A percentile compares a stretch with the other conserved stretches of the same genome.
phyloP scores from a whole-genome alignment of 129 eudicot species.

The Heracleum sosnowskyi region DNA sequence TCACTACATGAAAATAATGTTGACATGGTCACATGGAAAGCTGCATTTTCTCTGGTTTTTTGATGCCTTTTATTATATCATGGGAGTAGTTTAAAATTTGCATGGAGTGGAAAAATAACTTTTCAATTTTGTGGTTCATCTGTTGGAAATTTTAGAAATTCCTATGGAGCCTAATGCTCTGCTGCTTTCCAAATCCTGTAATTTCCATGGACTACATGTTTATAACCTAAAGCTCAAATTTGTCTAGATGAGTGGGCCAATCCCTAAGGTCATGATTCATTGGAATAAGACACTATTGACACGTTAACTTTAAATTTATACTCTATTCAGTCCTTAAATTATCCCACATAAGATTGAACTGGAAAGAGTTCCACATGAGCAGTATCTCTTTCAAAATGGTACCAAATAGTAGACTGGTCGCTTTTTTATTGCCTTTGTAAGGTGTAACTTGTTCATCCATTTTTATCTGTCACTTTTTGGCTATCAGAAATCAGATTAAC shows the following conservation, averaged over 20 bases:
- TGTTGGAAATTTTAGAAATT: background rate
- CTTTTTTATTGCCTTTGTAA: background rate
- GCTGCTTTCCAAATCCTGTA: background rate
- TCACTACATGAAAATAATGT: background rate
- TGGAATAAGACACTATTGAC: background rate
- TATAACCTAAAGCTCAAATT: background rate
- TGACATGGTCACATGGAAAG: background rate
- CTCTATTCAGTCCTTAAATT: background rate
- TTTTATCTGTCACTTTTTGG: background rate
- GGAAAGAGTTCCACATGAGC: background rate
- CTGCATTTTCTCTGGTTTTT: background rate
- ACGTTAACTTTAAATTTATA: background rate
- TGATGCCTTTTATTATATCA: background rate
- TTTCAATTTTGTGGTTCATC: background rate
- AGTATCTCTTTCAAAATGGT: background rate
- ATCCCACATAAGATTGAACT: background rate
- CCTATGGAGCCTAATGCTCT: background rate
- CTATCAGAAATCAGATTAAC: background rate
- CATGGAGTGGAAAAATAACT: background rate
- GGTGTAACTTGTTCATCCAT: background rate
- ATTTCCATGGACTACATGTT: background rate
- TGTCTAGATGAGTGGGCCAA: background rate
- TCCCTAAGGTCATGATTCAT: background rate
- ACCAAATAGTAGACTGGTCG: background rate
- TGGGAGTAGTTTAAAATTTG: background rate